Evolutionary conservation across 345 rosid genomes (phyloP).

Genomic region (Eucalyptus camaldulensis): DNA sequence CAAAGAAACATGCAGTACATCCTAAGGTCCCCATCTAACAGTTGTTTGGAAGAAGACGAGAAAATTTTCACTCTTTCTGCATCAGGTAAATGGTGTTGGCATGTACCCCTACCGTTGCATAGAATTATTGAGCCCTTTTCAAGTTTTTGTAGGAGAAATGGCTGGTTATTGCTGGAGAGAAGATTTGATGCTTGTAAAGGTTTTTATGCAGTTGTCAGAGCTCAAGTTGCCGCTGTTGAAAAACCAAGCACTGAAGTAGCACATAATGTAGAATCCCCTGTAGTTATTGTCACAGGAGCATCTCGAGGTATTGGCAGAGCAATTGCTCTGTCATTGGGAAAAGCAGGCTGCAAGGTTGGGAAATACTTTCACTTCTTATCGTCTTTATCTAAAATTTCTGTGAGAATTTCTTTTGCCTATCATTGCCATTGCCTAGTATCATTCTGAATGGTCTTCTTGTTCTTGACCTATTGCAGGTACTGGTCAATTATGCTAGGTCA

Average conservation of each 20-base stretch:
- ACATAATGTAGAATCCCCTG: slow-evolving; percentile 62
- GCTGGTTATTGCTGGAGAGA: neutral
- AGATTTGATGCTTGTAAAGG: neutral
- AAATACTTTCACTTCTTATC: neutral
- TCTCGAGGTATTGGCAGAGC: slow-evolving; percentile 98
- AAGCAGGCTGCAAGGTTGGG: slow-evolving; percentile 64
- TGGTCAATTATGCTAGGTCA: slow-evolving; percentile 93
- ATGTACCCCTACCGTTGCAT: neutral
- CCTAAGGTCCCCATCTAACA: neutral
- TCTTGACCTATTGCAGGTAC: slow-evolving; percentile 34
- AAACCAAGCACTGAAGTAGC: slow-evolving; percentile 24
- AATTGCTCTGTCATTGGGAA: slow-evolving; percentile 83
- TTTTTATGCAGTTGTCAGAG: slow-evolving; percentile 35
- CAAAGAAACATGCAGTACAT: neutral
- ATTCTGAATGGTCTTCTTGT: neutral
- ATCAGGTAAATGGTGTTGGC: neutral
- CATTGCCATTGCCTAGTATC: neutral
- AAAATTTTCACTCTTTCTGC: neutral
- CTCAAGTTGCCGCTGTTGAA: slow-evolving; percentile 58
- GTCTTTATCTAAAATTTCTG: neutral
- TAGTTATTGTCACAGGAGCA: slow-evolving; percentile 89
- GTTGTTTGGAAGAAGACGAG: neutral
- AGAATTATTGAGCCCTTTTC: neutral
- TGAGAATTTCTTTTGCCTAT: neutral
- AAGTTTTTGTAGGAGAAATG: neutral